Evolutionary conservation across 352 stramenopile genomes (phyloP).

Genomic region (Phytopythium mirpurense): DNA sequence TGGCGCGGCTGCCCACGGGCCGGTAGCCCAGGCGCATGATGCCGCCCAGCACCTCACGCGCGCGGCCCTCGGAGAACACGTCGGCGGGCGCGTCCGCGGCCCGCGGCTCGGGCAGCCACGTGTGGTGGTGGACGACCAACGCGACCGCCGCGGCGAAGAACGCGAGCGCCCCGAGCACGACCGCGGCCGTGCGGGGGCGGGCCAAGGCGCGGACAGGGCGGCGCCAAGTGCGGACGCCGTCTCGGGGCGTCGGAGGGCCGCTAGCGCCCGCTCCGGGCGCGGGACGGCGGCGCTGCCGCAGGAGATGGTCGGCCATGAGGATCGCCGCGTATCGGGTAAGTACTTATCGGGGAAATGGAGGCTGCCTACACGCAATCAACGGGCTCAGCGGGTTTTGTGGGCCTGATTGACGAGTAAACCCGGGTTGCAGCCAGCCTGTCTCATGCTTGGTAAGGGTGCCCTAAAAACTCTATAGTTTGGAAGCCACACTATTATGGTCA

Average conservation of each 20-base stretch:
- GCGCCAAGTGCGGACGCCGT: no score
- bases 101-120: slow-evolving; percentile 47
- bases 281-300: background rate
- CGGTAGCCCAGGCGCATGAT: slow-evolving; percentile 76
- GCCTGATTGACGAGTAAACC: background rate
- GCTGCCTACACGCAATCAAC: no score
- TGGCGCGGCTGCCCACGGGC: slow-evolving; percentile 52
- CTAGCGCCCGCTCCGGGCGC: background rate
- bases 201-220: background rate
- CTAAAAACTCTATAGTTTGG: no score
- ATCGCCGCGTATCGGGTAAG: background rate
- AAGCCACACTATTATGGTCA: no score
- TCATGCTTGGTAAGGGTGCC: no score
- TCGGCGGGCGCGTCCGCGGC: slow-evolving; percentile 22
- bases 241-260: background rate
- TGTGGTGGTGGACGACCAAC: slow-evolving; percentile 37
- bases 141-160: slow-evolving; percentile 38
- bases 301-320: background rate
- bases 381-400: background rate
- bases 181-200: background rate
- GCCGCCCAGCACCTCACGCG: slow-evolving; percentile 49
- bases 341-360: no score
- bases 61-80: slow-evolving; percentile 50
- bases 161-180: slow-evolving; percentile 35
- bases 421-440: no score